Percentiles rank a stretch among this genome's conserved stretches.
Conservation (phyloP, 1,139 yeast genomes). For the Diutina mesorugosa region DNA sequence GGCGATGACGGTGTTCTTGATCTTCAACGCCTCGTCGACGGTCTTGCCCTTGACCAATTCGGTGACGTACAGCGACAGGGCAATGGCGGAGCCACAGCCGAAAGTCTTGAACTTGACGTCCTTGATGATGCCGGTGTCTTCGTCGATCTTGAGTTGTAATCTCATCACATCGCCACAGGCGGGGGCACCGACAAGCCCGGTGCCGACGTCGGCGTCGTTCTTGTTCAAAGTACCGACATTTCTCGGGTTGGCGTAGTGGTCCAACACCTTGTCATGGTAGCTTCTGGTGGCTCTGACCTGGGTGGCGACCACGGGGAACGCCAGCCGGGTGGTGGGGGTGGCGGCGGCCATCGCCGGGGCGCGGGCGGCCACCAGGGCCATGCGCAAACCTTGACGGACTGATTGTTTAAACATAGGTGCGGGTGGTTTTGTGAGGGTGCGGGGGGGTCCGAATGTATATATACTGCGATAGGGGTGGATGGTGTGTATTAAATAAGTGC, state of each 20-base stretch:
- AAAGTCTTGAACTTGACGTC: constrained; percentile 97
- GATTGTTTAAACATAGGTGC: not conserved
- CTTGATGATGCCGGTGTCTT: constrained; percentile 77
- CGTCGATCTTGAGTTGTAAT: constrained; percentile 86
- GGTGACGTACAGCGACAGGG: constrained; percentile 88
- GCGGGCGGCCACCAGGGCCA: not conserved
- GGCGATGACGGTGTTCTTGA: constrained; percentile 86
- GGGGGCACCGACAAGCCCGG: constrained; percentile 97
- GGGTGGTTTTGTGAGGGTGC: not conserved
- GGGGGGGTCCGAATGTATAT: not conserved
- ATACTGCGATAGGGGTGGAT: not conserved
- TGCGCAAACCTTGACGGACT: not conserved
- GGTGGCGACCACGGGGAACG: not conserved
- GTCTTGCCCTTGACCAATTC: constrained; percentile 93
- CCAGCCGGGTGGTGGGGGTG: not conserved
- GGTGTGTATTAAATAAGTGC: not conserved
- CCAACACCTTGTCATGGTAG: constrained; percentile 70
- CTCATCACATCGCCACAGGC: constrained; percentile 99
- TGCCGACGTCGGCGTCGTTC: constrained; percentile 69
- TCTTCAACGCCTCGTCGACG: constrained; percentile 82
- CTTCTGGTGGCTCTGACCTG: constrained; percentile 12
- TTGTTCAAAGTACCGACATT: constrained; percentile 91
- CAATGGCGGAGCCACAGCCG: constrained; percentile 98
- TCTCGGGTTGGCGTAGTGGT: constrained; percentile 93
- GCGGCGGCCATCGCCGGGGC: not conserved